Conservation (phyloP, 495 filamentous ascomycete species). For the Glarea lozoyensis region DNA sequence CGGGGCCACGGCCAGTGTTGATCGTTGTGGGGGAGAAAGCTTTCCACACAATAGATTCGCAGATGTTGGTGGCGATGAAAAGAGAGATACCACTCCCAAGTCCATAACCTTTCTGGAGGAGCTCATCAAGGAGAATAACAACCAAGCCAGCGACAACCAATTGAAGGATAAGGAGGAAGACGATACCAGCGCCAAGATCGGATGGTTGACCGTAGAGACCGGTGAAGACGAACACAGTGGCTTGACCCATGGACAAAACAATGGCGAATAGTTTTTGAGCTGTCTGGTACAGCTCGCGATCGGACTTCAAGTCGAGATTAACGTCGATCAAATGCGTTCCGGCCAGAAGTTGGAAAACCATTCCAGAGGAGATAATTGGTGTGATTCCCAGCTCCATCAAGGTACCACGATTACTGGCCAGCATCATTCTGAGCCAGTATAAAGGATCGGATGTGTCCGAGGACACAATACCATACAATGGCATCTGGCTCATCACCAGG, state of each 20-base stretch:
- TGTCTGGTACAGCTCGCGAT: conserved; percentile 98
- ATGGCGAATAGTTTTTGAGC: conserved; percentile 99
- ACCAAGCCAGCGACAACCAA: conserved; percentile 94
- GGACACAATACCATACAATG: conserved; percentile 89
- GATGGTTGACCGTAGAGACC: conserved; percentile 95
- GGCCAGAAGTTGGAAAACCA: conserved; percentile 99
- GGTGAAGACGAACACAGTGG: conserved; percentile 93
- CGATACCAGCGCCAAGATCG: conserved; percentile 94
- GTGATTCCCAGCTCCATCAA: conserved; percentile 99
- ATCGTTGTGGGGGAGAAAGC: conserved; percentile 98
- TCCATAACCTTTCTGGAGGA: conserved; percentile 98
- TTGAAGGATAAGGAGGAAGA: conserved; percentile 94
- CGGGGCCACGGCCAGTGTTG: conserved; percentile 97
- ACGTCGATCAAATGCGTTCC: conserved; percentile 99
- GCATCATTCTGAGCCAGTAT: conserved; percentile 99
- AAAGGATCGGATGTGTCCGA: conserved; percentile 95
- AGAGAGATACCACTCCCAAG: conserved; percentile 97
- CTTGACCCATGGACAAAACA: conserved; percentile 93
- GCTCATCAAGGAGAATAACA: conserved; percentile 97
- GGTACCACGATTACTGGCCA: conserved; percentile 97
- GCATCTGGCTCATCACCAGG: conserved; percentile 99
- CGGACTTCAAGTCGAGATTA: conserved; percentile 98
- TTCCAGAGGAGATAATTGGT: conserved; percentile 98
- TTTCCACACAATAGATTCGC: conserved; percentile 99
- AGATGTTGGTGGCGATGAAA: conserved; percentile 99